A percentile compares a stretch with the other conserved stretches of the same genome.
Conservation (phyloP, 805 yeast genomes). For the Debaryomyces hansenii region DNA sequence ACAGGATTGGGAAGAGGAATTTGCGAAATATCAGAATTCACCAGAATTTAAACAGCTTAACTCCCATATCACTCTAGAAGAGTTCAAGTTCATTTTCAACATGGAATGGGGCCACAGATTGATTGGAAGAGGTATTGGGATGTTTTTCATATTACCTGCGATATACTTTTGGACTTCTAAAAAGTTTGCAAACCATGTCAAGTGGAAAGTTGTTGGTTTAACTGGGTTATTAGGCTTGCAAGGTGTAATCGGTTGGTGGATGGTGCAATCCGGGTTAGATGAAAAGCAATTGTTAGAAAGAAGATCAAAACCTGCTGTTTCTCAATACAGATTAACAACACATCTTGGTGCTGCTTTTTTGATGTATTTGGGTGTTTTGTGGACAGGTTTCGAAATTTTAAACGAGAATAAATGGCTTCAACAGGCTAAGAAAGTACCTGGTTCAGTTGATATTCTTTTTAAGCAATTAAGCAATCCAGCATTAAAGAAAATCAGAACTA, state of each 20-base stretch:
- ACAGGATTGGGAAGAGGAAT: constrained; percentile 83
- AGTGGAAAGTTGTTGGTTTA: constrained; percentile 67
- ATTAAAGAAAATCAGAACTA: constrained; percentile 54
- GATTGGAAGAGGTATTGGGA: constrained; percentile 89
- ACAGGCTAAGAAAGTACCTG: constrained; percentile 47
- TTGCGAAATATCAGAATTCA: constrained; percentile 72
- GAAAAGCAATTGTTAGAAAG: constrained; percentile 74
- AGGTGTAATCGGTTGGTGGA: constrained; percentile 99
- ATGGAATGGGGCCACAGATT: constrained; percentile 98
- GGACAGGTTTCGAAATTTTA: constrained; percentile 84
- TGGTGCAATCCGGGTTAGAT: constrained; percentile 95
- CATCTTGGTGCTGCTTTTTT: constrained; percentile 92
- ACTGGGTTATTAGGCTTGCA: constrained; percentile 83
- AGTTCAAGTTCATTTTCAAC: constrained; percentile 88
- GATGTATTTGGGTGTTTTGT: constrained; percentile 83
- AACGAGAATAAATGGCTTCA: constrained; percentile 69
- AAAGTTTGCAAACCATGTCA: constrained; percentile 65
- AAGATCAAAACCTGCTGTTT: constrained; percentile 93
- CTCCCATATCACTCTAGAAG: constrained; percentile 85
- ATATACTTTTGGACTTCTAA: constrained; percentile 70
- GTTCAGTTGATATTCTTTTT: constrained; percentile 51
- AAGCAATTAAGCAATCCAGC: constrained; percentile 62
- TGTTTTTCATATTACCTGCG: constrained; percentile 81
- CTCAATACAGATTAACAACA: constrained; percentile 90
- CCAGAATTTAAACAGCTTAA: constrained; percentile 92